A percentile compares a stretch with the other conserved stretches of the same genome.
These are phyloP conservation scores for Nymphaea thermarum DNA, from an alignment of 164 flowering plant genomes.

Conservation along the genomic window DNA sequence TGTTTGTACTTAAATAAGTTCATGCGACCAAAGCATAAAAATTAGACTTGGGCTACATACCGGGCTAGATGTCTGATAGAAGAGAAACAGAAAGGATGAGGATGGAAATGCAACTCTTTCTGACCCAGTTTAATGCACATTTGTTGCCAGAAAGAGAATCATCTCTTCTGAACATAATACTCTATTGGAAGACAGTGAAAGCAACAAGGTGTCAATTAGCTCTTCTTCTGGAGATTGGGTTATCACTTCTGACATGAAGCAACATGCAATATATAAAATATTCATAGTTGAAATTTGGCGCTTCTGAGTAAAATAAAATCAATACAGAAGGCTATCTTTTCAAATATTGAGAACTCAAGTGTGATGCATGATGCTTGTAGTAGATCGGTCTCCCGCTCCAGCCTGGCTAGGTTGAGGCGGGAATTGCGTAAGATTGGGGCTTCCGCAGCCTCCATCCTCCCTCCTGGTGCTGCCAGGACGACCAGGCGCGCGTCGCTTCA, in stretches of 20 bases:
- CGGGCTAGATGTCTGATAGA: no score
- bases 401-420: no score
- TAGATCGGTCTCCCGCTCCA: neutral
- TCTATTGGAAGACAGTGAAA: neutral
- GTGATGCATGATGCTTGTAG: constrained; percentile 60
- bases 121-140: neutral
- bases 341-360: constrained; percentile 43
- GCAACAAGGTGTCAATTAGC: neutral
- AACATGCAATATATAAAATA: constrained; percentile 52
- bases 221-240: constrained; percentile 9
- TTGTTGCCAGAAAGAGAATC: no score
- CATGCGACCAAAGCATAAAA: no score
- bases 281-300: constrained; percentile 21
- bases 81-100: constrained; percentile 5
- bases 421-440: no score
- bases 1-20: no score
- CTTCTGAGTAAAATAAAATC: constrained; percentile 46
- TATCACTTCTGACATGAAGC: constrained; percentile 51
- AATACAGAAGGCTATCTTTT: constrained; percentile 35
- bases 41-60: no score
- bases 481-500: no score
- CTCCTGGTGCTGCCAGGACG: no score
- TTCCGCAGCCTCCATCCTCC: no score
- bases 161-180: no score
- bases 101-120: constrained; percentile 10